Percentiles rank a stretch among this genome's conserved stretches.
phyloP scores from a whole-genome alignment of 345 rosid genomes.

The Rhodamnia argentea region DNA sequence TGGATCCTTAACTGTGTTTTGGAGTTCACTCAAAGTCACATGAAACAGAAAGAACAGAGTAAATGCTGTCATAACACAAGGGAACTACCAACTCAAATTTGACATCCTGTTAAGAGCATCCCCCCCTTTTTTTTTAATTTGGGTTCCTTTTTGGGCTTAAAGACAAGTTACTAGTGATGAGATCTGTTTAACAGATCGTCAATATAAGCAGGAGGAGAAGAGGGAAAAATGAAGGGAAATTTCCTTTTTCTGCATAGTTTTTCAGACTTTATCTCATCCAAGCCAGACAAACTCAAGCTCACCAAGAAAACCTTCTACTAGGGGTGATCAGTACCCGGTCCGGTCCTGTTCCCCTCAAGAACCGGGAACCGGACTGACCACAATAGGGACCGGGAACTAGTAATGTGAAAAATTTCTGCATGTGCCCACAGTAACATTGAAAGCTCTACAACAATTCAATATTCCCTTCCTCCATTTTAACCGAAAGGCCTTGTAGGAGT shows the following conservation, averaged over 20 bases:
- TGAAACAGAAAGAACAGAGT: background rate
- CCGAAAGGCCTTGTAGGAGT: slow-evolving; percentile 26
- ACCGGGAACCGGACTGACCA: too few relatives aligned
- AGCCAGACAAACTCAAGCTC: background rate
- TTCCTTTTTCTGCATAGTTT: background rate
- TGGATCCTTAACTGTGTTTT: background rate
- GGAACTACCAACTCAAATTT: background rate
- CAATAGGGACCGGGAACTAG: too few relatives aligned
- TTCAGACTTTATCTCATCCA: background rate
- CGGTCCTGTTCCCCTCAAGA: too few relatives aligned
- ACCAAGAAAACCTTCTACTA: background rate
- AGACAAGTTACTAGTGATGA: background rate
- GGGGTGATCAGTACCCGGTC: too few relatives aligned
- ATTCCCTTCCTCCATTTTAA: background rate
- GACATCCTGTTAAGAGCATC: background rate
- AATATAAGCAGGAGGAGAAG: background rate
- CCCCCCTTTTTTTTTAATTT: background rate
- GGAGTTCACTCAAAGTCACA: background rate
- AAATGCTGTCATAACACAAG: background rate
- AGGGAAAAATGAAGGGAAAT: background rate
- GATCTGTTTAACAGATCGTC: background rate
- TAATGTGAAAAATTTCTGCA: too few relatives aligned
- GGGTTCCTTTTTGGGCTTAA: background rate
- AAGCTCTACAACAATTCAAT: too few relatives aligned
- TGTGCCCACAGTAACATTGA: too few relatives aligned